These are phyloP conservation scores for Aspergillus hancockii DNA, from an alignment of 495 filamentous ascomycete species.

Conservation along the genomic window DNA sequence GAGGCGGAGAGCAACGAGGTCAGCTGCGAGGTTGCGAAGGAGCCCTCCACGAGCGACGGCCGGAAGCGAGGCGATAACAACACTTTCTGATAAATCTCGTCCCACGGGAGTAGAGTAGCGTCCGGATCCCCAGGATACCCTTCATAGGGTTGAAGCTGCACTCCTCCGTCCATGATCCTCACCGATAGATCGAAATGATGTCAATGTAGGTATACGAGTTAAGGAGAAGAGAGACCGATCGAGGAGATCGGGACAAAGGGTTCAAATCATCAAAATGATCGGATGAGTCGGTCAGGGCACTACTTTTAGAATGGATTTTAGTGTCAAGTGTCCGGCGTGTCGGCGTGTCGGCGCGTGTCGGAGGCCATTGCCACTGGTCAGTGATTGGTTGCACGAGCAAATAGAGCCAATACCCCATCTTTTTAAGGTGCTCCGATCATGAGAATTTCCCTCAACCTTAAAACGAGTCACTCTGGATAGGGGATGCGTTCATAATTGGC, in stretches of 20 bases:
- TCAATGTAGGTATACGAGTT: neutral
- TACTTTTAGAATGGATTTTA: neutral
- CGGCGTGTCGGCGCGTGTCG: too few relatives aligned
- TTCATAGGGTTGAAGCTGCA: conserved; percentile 4
- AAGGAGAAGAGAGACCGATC: neutral
- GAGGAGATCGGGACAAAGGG: neutral
- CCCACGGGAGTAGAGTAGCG: neutral
- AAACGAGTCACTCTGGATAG: neutral
- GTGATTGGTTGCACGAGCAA: neutral
- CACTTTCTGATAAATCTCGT: conserved; percentile 7
- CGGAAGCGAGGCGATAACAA: conserved; percentile 1
- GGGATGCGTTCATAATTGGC: neutral
- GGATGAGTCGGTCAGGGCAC: neutral
- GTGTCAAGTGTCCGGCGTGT: neutral
- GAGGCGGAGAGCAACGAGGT: conserved; percentile 26
- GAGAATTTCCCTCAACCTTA: neutral
- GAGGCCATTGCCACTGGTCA: neutral
- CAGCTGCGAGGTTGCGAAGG: conserved; percentile 12
- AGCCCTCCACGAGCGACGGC: neutral
- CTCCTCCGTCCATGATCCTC: neutral
- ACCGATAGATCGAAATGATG: neutral
- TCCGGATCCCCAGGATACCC: neutral
- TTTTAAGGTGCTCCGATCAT: neutral
- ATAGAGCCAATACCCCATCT: neutral
- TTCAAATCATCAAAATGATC: too few relatives aligned